phyloP scores from a whole-genome alignment of 2,329 filamentous ascomycete species.

The Neonectria punicea region DNA sequence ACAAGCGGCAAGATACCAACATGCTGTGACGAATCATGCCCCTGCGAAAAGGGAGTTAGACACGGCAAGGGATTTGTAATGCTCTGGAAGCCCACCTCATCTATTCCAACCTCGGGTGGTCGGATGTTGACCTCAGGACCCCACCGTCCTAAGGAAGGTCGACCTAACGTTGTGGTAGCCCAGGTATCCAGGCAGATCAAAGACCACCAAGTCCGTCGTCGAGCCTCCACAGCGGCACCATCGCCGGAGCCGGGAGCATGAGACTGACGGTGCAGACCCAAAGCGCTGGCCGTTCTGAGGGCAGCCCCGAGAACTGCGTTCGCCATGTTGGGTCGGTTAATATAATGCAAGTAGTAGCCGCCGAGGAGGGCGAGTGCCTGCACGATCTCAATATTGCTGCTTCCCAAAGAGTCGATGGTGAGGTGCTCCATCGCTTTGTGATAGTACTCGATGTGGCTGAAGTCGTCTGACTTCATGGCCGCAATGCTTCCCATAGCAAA shows the following conservation, averaged over 20 bases:
- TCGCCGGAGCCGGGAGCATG: conserved; percentile 17
- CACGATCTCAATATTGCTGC: conserved; percentile 67
- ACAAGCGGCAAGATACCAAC: conserved; percentile 76
- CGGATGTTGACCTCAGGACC: conserved; percentile 75
- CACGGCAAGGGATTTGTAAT: background rate
- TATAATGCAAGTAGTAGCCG: conserved; percentile 81
- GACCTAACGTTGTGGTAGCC: conserved; percentile 76
- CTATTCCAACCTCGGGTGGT: conserved; percentile 65
- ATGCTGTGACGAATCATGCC: conserved; percentile 65
- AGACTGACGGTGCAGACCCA: conserved; percentile 74
- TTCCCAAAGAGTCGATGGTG: conserved; percentile 73
- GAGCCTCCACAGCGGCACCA: conserved; percentile 57
- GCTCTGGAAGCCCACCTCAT: conserved; percentile 42
- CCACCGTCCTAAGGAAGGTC: conserved; percentile 75
- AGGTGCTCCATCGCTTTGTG: conserved; percentile 74
- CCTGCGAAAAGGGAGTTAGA: conserved; percentile 19
- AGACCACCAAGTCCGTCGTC: conserved; percentile 79
- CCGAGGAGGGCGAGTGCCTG: conserved; percentile 77
- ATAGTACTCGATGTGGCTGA: conserved; percentile 76
- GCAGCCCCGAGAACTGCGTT: conserved; percentile 78
- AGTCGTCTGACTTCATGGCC: conserved; percentile 71
- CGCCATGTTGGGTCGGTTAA: conserved; percentile 79
- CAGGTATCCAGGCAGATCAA: conserved; percentile 80
- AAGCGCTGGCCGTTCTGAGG: conserved; percentile 75
- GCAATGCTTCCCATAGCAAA: conserved; percentile 80